phyloP scores from a whole-genome alignment of 768 basidiomycete species.

The Rhizopogon vinicolor region DNA sequence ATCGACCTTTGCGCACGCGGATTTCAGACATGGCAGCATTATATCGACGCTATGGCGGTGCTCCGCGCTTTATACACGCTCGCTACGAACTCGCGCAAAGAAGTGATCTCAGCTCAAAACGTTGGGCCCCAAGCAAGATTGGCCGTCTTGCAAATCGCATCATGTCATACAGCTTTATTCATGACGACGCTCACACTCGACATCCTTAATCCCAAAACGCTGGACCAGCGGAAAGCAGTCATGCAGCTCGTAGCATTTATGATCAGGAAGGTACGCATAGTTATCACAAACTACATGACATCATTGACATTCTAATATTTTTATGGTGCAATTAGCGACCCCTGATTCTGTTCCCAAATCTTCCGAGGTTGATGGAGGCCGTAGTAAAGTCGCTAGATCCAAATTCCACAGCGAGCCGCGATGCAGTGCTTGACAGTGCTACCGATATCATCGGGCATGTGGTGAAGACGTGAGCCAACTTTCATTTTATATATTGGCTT shows the following conservation, averaged over 20 bases:
- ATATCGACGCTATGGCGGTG: constrained; percentile 86
- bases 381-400: constrained; percentile 97
- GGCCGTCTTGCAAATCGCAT: constrained; percentile 83
- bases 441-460: constrained; percentile 94
- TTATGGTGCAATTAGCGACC: constrained; percentile 54
- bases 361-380: constrained; percentile 87
- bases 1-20: constrained; percentile 90
- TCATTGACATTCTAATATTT: neutral
- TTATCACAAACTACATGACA: no score
- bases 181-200: constrained; percentile 93
- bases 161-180: constrained; percentile 79
- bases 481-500: neutral
- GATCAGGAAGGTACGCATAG: constrained; percentile 69
- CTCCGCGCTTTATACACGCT: constrained; percentile 79
- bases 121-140: constrained; percentile 73
- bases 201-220: constrained; percentile 70
- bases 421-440: constrained; percentile 85
- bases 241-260: constrained; percentile 93
- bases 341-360: constrained; percentile 73
- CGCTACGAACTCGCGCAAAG: constrained; percentile 69
- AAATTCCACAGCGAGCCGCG: constrained; percentile 67
- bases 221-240: constrained; percentile 80
- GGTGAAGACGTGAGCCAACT: constrained; percentile 73
- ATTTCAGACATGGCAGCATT: constrained; percentile 92
- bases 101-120: constrained; percentile 63